A percentile compares a stretch with the other conserved stretches of the same genome.
Conservation (phyloP, 805 yeast species). For the Yarrowia sp. region DNA sequence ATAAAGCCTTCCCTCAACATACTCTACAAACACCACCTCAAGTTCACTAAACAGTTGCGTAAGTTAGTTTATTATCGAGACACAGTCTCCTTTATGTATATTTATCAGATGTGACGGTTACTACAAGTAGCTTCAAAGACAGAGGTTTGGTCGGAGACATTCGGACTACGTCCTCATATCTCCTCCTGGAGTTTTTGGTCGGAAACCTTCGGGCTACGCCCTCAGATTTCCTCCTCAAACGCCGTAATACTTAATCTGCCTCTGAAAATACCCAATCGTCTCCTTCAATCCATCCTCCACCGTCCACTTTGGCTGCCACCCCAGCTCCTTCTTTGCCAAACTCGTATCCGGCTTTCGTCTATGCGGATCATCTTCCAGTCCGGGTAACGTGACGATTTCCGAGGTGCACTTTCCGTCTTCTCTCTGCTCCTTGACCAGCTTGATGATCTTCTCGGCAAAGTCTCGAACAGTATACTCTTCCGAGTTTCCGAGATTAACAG, state of each 20-base stretch:
- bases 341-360: slow-evolving; percentile 34
- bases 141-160: not conserved
- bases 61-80: too few relatives aligned
- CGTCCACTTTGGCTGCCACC: slow-evolving; percentile 35
- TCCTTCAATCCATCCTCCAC: slow-evolving; percentile 33
- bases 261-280: slow-evolving; percentile 33
- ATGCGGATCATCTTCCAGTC: slow-evolving; percentile 35
- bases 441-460: slow-evolving; percentile 33
- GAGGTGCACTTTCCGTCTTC: slow-evolving; percentile 30
- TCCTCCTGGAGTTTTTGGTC: not conserved
- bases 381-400: slow-evolving; percentile 30
- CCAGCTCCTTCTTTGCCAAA: slow-evolving; percentile 31
- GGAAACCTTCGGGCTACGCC: not conserved
- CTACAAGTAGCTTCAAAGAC: too few relatives aligned
- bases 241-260: slow-evolving; percentile 28
- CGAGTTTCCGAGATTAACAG: slow-evolving; percentile 36
- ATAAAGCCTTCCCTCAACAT: too few relatives aligned
- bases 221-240: not conserved
- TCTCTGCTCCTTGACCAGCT: slow-evolving; percentile 29
- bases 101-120: too few relatives aligned
- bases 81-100: too few relatives aligned
- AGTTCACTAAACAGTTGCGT: too few relatives aligned
- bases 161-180: not conserved
- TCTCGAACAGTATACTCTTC: slow-evolving; percentile 34
- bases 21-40: too few relatives aligned